Evolutionary conservation across 2,329 filamentous ascomycete genomes (phyloP), one percentile per base, ranked within the genome.

Genomic region (Achaetomium macrosporum): DNA sequence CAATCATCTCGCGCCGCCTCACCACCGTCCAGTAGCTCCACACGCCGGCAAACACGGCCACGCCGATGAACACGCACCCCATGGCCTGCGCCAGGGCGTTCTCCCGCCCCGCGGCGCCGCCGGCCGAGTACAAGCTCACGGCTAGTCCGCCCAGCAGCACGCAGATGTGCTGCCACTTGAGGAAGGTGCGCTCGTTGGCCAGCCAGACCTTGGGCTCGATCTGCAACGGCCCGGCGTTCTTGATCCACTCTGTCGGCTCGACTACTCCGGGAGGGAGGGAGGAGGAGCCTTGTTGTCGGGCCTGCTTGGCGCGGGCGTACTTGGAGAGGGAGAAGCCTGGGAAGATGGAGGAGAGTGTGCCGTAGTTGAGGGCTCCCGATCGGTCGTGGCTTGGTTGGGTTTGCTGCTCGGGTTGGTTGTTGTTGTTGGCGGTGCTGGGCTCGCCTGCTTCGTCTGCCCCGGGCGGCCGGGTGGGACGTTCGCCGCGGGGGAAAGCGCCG

Each of bases 151-250:
- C 91, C 20, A 99, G 83, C 13, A 99, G 77, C 45, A 99, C 83
- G 57, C 84, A 86, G 64, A 99, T 90, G 69, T 97, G 91, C 74
- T 97, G 89, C 93, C 93, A 99, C 71, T 96, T 97, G 70, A 99
- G 85, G 68, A 96, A 99, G 0, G 93, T 99, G 57, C 93, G 86
- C 73, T 99, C 92, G 70, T 99, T 99, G 50, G 93, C 93, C 53
- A 99, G 84, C 92, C 93, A 99, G 30, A 99, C 92, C 72, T 99
- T 99, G 57, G 90, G 90, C 73, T 99, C 93, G 53, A 99, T 90
- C 66, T 90, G 87, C 59, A 97, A 80, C 35, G 90, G 88, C 3
- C 93, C 92, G 33, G 87, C 81, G 70, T 99, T 95, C 75, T 99
- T 99, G 76, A 99, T 88, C 84, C 92, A 95, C 59, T 83, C 78